A percentile compares a stretch with the other conserved stretches of the same genome.
phyloP scores from a whole-genome alignment of 768 basidiomycete genomes.

The Mycena albidolilacea region DNA sequence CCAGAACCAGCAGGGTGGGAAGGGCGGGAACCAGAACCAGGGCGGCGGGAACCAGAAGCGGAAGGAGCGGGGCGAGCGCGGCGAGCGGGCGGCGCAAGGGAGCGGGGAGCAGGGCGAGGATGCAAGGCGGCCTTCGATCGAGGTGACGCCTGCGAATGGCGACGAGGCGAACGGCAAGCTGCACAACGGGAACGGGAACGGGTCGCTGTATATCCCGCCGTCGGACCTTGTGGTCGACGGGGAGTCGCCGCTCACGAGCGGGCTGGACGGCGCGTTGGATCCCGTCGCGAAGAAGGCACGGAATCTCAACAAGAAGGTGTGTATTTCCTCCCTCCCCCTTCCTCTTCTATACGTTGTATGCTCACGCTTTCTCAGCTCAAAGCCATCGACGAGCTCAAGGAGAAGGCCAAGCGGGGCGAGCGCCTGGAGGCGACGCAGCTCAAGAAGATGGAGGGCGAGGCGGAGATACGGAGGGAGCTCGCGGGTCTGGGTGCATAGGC shows the following conservation, averaged over 20 bases:
- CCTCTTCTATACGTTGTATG: background rate
- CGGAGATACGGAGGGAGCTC: conserved; percentile 87
- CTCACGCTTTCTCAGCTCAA: conserved; percentile 74
- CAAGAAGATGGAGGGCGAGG: conserved; percentile 96
- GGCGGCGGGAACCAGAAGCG: conserved; percentile 38
- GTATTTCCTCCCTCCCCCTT: conserved; percentile 41
- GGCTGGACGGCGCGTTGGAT: conserved; percentile 74
- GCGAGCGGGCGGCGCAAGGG: conserved; percentile 45
- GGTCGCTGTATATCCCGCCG: conserved; percentile 39
- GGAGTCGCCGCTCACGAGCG: conserved; percentile 66
- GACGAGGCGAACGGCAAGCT: conserved; percentile 36
- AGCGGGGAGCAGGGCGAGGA: conserved; percentile 51
- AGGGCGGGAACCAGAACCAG: conserved; percentile 43
- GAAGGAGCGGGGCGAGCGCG: conserved; percentile 56
- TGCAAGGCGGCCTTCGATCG: conserved; percentile 51
- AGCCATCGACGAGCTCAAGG: conserved; percentile 98
- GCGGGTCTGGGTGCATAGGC: conserved; percentile 49
- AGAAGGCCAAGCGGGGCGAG: conserved; percentile 91
- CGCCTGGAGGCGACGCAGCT: conserved; percentile 94
- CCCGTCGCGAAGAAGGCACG: conserved; percentile 92
- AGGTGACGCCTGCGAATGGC: conserved; percentile 46
- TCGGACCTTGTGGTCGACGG: conserved; percentile 43
- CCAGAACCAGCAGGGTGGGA: conserved; percentile 1
- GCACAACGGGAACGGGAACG: conserved; percentile 39
- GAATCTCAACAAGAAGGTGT: conserved; percentile 95